A percentile compares a stretch with the other conserved stretches of the same genome.
phyloP scores from a whole-genome alignment of 2,329 filamentous ascomycete species.

The Plenodomus biglobosus region DNA sequence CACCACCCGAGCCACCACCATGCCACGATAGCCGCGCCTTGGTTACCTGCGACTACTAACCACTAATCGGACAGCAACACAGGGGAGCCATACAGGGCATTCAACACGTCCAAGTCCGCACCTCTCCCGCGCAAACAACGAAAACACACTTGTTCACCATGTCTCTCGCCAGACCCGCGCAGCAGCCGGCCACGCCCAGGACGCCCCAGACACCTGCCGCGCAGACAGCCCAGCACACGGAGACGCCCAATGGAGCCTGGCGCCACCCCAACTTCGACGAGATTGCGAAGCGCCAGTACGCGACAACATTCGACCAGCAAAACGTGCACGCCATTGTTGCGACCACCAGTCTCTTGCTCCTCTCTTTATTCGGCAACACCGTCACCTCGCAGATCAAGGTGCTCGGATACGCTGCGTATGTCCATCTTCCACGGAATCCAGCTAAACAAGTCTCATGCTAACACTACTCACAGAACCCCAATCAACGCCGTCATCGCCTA shows the following conservation, averaged over 20 bases:
- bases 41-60: too few relatives aligned
- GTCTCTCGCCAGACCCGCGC: conserved; percentile 19
- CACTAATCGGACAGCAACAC: too few relatives aligned
- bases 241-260: conserved; percentile 71
- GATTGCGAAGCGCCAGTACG: conserved; percentile 78
- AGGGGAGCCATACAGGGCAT: too few relatives aligned
- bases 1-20: neutral
- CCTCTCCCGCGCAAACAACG: too few relatives aligned
- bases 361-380: conserved; percentile 46
- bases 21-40: neutral
- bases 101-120: too few relatives aligned
- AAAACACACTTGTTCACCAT: conserved; percentile 15
- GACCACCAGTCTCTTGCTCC: conserved; percentile 62
- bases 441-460: conserved; percentile 7
- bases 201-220: conserved; percentile 28
- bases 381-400: conserved; percentile 24
- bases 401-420: conserved; percentile 28
- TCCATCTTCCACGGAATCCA: neutral
- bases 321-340: conserved; percentile 71
- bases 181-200: conserved; percentile 23
- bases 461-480: conserved; percentile 35
- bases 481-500: conserved; percentile 38
- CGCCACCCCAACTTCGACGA: conserved; percentile 85
- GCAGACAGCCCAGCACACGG: conserved; percentile 22
- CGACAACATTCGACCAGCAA: conserved; percentile 73